Evolutionary conservation across 441 rosid genomes (phyloP).

Genomic region (Pelargonium cotyledonis): DNA sequence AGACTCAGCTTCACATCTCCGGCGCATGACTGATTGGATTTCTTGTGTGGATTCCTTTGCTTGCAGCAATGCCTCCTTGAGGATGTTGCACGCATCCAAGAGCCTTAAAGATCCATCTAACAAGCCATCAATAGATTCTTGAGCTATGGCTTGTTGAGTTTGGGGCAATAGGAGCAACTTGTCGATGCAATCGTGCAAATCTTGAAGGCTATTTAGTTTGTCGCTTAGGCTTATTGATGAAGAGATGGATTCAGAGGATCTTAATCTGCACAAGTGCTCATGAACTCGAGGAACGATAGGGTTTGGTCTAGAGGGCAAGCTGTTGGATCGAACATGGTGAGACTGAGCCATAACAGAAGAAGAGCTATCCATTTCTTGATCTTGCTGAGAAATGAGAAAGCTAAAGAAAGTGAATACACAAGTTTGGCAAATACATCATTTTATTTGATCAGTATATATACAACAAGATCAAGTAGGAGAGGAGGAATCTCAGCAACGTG

Average conservation of each 20-base stretch:
- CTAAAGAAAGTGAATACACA: no score
- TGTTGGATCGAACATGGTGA: constrained; percentile 36
- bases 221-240: constrained; percentile 15
- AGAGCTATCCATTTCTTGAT: background rate
- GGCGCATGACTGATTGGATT: constrained; percentile 25
- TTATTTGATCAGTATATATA: no score
- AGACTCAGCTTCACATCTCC: constrained; percentile 24
- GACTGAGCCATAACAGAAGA: background rate
- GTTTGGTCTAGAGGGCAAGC: constrained; percentile 38
- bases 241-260: constrained; percentile 16
- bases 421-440: no score
- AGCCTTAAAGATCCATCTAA: constrained; percentile 33
- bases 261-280: constrained; percentile 26
- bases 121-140: constrained; percentile 22
- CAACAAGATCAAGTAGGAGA: no score
- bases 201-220: constrained; percentile 31
- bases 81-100: constrained; percentile 30
- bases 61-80: constrained; percentile 32
- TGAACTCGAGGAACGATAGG: constrained; percentile 27
- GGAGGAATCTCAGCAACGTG: no score
- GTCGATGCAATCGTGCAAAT: constrained; percentile 37
- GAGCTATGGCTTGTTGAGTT: constrained; percentile 28
- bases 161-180: constrained; percentile 30
- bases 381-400: background rate
- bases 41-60: constrained; percentile 23